Conservation (phyloP, 352 stramenopile species). For the Globisporangium abappressorium region DNA sequence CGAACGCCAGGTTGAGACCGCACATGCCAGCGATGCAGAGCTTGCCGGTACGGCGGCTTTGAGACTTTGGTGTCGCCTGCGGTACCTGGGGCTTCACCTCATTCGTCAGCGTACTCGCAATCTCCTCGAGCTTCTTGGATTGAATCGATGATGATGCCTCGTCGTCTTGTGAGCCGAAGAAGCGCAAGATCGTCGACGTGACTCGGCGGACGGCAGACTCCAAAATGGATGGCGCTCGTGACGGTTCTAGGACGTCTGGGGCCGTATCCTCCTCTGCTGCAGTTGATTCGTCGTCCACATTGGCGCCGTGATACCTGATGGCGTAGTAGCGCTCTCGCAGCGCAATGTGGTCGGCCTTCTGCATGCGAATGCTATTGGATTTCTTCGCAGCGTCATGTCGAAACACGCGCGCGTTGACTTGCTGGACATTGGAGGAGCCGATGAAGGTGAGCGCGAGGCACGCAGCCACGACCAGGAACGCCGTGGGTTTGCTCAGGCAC, state of each 20-base stretch:
- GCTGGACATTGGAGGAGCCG: not conserved
- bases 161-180: not conserved
- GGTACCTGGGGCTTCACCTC: not conserved
- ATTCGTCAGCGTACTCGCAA: not conserved
- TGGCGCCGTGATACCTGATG: constrained; percentile 3
- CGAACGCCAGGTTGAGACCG: constrained; percentile 39
- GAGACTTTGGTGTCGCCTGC: not conserved
- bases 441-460: not conserved
- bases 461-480: not conserved
- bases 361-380: not conserved
- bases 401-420: not conserved
- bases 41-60: not conserved
- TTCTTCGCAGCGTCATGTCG: not conserved
- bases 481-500: not conserved
- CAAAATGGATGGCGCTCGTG: not conserved
- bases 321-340: constrained; percentile 7
- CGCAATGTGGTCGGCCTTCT: not conserved
- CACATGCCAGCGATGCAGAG: constrained; percentile 35
- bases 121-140: not conserved
- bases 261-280: not conserved
- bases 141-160: not conserved
- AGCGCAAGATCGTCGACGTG: not conserved
- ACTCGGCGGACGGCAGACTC: not conserved
- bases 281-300: not conserved
- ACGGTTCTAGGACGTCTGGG: not conserved